These are phyloP conservation scores for Aspergillus carlsbadensis DNA, from an alignment of 495 filamentous ascomycete species.

Conservation along the genomic window DNA sequence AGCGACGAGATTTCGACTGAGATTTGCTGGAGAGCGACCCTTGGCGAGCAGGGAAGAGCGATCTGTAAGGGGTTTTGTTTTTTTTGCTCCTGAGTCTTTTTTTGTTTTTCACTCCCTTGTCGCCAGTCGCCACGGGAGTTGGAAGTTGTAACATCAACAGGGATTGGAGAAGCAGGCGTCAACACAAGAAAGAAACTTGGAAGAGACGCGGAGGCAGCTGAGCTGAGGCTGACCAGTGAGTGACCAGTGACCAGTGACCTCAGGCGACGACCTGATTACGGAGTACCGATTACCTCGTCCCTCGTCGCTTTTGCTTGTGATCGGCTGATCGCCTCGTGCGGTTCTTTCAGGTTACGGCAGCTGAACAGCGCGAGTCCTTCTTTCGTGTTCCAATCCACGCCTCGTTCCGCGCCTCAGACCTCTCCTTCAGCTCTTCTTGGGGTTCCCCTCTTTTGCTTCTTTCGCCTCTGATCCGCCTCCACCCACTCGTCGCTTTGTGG, in stretches of 20 bases:
- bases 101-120: background rate
- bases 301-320: no score
- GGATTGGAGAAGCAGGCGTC: background rate
- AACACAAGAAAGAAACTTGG: background rate
- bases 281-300: no score
- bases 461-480: background rate
- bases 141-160: no score
- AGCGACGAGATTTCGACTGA: background rate
- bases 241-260: no score
- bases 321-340: conserved; percentile 18
- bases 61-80: conserved; percentile 8
- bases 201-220: background rate
- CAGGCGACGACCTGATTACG: conserved; percentile 7
- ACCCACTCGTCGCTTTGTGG: background rate
- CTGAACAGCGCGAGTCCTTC: background rate
- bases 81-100: background rate
- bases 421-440: background rate
- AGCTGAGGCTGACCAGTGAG: no score
- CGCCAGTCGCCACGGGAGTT: background rate
- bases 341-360: background rate
- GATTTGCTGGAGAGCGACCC: background rate
- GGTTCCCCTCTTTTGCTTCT: background rate
- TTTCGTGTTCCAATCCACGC: background rate
- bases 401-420: conserved; percentile 8
- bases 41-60: background rate